Percentiles rank a stretch among this genome's conserved stretches.
Conservation (phyloP, 2,329 filamentous ascomycete species). For the Alternaria triticina region DNA sequence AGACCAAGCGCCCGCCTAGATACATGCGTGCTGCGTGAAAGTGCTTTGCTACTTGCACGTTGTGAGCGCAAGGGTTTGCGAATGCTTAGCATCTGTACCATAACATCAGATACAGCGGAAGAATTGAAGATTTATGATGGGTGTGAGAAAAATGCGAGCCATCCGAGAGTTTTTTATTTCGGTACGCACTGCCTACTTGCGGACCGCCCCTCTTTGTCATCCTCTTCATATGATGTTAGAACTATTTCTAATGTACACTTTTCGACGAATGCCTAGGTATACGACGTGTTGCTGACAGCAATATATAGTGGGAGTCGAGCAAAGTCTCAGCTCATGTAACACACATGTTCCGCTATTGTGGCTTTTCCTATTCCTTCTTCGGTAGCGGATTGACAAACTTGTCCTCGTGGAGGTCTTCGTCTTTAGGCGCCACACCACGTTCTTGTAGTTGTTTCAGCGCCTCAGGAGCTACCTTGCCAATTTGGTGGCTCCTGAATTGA, state of each 20-base stretch:
- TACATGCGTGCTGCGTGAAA: background rate
- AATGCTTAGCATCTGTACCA: background rate
- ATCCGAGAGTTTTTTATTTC: background rate
- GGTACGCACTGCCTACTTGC: background rate
- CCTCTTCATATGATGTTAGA: background rate
- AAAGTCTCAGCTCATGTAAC: background rate
- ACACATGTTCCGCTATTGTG: background rate
- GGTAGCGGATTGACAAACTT: constrained; percentile 12
- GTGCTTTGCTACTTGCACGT: background rate
- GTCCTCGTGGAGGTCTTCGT: constrained; percentile 15
- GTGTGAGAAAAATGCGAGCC: background rate
- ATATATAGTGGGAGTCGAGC: no score
- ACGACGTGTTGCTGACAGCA: background rate
- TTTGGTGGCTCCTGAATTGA: constrained; percentile 18
- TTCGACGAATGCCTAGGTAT: background rate
- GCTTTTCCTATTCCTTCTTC: background rate
- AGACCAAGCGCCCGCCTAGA: background rate
- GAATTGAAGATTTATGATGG: background rate
- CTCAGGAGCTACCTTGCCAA: constrained; percentile 17
- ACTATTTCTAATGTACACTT: background rate
- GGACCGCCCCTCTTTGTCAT: background rate
- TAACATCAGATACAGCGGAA: background rate
- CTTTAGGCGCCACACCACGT: constrained; percentile 15
- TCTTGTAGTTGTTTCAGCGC: constrained; percentile 22
- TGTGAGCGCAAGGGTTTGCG: background rate